phyloP scores from a whole-genome alignment of 1,284 basidiomycete genomes.

The Trametes pubescens region DNA sequence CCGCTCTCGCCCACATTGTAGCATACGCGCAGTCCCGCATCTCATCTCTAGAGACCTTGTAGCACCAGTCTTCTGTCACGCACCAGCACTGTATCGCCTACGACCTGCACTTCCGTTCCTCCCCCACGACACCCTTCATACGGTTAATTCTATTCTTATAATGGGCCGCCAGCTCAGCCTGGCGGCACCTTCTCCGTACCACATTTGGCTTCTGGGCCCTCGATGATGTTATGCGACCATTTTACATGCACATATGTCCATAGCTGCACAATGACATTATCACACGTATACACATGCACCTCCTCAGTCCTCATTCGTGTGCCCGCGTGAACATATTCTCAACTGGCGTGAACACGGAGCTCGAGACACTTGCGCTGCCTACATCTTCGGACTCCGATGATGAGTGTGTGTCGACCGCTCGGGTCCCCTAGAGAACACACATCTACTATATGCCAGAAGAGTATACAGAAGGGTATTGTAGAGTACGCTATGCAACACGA shows the following conservation, averaged over 20 bases:
- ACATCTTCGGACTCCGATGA: too few species aligned
- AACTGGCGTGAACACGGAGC: too few species aligned
- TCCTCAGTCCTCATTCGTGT: too few species aligned
- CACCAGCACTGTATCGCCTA: constrained; percentile 5
- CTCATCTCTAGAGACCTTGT: constrained; percentile 23
- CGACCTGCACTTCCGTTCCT: constrained; percentile 1
- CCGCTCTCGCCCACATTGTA: constrained; percentile 27
- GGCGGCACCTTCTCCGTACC: constrained; percentile 7
- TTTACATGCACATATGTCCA: not conserved
- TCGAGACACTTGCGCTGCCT: too few species aligned
- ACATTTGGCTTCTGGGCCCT: not conserved
- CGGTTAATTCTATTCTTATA: constrained; percentile 34
- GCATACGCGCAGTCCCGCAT: constrained; percentile 28
- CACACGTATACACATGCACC: not conserved
- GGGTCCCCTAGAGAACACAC: constrained; percentile 22
- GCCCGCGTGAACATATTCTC: too few species aligned
- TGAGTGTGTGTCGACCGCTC: not conserved
- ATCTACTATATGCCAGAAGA: constrained; percentile 33
- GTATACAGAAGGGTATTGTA: constrained; percentile 41
- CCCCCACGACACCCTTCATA: constrained; percentile 12
- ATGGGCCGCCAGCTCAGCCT: constrained; percentile 17
- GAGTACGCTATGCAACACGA: constrained; percentile 41
- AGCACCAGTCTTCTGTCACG: constrained; percentile 23
- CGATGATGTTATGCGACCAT: not conserved
- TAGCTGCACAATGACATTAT: not conserved